These are phyloP conservation scores for Letharia lupina DNA, from an alignment of 495 filamentous ascomycete genomes.

Conservation along the genomic window DNA sequence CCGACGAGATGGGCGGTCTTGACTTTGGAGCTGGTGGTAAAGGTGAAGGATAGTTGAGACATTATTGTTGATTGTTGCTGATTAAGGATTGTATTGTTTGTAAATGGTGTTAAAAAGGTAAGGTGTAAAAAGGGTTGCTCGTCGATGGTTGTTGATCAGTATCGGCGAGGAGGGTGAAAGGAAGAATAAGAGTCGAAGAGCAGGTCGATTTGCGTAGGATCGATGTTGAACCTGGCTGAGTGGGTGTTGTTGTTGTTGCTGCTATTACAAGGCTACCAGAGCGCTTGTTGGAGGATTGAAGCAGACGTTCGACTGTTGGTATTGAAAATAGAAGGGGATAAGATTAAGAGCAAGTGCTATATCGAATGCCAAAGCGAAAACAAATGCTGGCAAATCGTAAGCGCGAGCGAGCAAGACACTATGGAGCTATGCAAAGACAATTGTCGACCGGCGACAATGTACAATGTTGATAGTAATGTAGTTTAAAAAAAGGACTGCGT, in stretches of 20 bases:
- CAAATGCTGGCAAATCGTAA: slow-evolving; percentile 17
- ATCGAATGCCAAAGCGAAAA: slow-evolving; percentile 9
- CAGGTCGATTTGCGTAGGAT: slow-evolving; percentile 9
- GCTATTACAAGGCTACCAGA: slow-evolving; percentile 26
- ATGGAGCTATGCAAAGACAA: slow-evolving; percentile 37
- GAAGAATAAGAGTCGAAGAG: slow-evolving; percentile 15
- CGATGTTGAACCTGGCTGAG: slow-evolving; percentile 1
- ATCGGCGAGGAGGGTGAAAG: slow-evolving; percentile 22
- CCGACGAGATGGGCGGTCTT: slow-evolving; percentile 97
- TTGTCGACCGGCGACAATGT: slow-evolving; percentile 47
- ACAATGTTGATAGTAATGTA: slow-evolving; percentile 31
- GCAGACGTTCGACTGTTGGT: slow-evolving; percentile 17
- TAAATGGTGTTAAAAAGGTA: slow-evolving; percentile 2
- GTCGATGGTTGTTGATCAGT: slow-evolving; percentile 20
- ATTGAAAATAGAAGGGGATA: slow-evolving; percentile 21
- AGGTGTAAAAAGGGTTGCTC: slow-evolving; percentile 6
- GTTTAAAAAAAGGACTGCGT: slow-evolving; percentile 21
- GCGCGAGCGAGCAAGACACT: slow-evolving; percentile 52
- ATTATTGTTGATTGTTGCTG: slow-evolving; percentile 62
- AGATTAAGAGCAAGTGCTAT: slow-evolving; percentile 17
- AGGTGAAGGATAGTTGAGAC: slow-evolving; percentile 78
- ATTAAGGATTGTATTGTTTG: slow-evolving; percentile 30
- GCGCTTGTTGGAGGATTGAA: slow-evolving; percentile 20
- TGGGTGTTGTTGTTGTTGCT: slow-evolving; percentile 7
- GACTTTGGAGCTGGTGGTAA: slow-evolving; percentile 92